These are phyloP conservation scores for Moniliella sp. DNA, from an alignment of 1,284 basidiomycete genomes.

Conservation along the genomic window DNA sequence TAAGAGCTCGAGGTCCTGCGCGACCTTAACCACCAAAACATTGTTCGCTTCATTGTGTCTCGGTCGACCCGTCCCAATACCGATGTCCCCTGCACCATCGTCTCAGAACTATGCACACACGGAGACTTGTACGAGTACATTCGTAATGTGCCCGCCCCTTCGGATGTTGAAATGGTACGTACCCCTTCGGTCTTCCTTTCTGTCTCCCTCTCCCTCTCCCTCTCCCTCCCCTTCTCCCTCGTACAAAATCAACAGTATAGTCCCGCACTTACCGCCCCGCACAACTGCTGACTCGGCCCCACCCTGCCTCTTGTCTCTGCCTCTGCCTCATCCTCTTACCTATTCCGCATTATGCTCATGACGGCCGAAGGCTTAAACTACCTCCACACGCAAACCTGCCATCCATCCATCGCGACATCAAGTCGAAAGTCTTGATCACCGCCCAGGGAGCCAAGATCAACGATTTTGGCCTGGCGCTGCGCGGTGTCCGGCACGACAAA, in stretches of 20 bases:
- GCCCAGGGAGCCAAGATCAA: constrained; percentile 83
- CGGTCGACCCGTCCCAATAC: constrained; percentile 35
- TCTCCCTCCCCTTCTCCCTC: too few species aligned
- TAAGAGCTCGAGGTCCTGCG: constrained; percentile 88
- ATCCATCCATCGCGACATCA: constrained; percentile 84
- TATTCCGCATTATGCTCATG: constrained; percentile 69
- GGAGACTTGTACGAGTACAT: constrained; percentile 96
- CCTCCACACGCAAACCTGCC: constrained; percentile 64
- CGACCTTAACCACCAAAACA: constrained; percentile 86
- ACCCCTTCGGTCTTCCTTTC: too few species aligned
- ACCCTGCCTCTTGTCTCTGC: too few species aligned
- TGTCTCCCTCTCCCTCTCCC: too few species aligned
- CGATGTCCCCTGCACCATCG: constrained; percentile 93
- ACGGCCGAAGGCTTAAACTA: constrained; percentile 82
- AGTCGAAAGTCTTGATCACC: constrained; percentile 93
- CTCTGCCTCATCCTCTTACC: too few species aligned
- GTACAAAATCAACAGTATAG: too few species aligned
- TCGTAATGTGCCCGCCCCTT: constrained; percentile 61
- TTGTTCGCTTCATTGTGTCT: constrained; percentile 60
- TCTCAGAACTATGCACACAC: constrained; percentile 90
- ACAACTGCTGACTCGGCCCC: too few species aligned
- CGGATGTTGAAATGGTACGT: constrained; percentile 56
- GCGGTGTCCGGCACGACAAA: constrained; percentile 90
- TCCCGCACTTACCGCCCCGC: too few species aligned
- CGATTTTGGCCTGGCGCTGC: constrained; percentile 74